phyloP scores from a whole-genome alignment of 2,329 filamentous ascomycete genomes.

The Trichoderma simmonsii region DNA sequence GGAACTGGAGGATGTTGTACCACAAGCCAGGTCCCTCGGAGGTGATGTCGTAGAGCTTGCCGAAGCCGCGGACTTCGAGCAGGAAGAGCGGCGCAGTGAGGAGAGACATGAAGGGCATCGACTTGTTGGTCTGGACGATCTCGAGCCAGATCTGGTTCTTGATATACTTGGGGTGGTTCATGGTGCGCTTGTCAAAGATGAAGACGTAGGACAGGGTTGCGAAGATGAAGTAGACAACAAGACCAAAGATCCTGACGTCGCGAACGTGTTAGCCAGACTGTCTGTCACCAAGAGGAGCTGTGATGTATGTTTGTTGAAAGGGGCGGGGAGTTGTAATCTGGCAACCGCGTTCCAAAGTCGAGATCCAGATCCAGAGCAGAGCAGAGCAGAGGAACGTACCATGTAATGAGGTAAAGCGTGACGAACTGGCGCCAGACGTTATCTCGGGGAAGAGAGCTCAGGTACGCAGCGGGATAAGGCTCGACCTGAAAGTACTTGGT shows the following conservation, averaged over 20 bases:
- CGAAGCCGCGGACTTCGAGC: slow-evolving; percentile 77
- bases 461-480: slow-evolving; percentile 73
- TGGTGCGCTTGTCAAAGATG: slow-evolving; percentile 86
- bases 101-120: slow-evolving; percentile 79
- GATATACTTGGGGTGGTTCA: slow-evolving; percentile 89
- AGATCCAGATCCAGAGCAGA: neutral
- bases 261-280: slow-evolving; percentile 5
- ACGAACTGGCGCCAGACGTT: slow-evolving; percentile 71
- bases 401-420: slow-evolving; percentile 80
- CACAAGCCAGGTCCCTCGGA: slow-evolving; percentile 70
- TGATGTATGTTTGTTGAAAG: too few relatives aligned
- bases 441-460: slow-evolving; percentile 74
- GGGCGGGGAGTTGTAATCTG: neutral
- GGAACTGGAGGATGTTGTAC: slow-evolving; percentile 83
- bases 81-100: slow-evolving; percentile 81
- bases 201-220: slow-evolving; percentile 81
- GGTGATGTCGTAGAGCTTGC: slow-evolving; percentile 80
- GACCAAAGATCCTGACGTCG: slow-evolving; percentile 70
- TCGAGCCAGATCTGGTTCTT: slow-evolving; percentile 89
- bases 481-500: slow-evolving; percentile 66
- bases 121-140: slow-evolving; percentile 71
- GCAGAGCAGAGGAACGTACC: slow-evolving; percentile 51
- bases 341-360: neutral
- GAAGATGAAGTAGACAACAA: slow-evolving; percentile 80
- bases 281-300: neutral